Percentiles rank a stretch among this genome's conserved stretches.
phyloP scores from a whole-genome alignment of 2,329 filamentous ascomycete species.

The Neodidymelliopsis sp. region DNA sequence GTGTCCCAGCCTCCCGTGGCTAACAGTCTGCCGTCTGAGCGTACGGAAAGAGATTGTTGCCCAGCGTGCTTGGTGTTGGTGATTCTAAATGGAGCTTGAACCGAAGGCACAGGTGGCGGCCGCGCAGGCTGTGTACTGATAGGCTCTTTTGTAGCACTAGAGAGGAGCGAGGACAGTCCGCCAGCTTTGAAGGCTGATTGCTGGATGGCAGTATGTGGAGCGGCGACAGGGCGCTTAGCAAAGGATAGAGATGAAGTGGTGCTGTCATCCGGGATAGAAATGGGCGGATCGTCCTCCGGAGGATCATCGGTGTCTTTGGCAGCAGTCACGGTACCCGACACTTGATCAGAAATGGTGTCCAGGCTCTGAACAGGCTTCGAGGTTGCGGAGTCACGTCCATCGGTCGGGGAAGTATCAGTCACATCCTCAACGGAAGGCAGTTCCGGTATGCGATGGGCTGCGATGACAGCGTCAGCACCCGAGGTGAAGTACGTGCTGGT shows the following conservation, averaged over 20 bases:
- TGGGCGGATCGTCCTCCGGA: conserved; percentile 1
- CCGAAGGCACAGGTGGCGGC: conserved; percentile 14
- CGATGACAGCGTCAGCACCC: conserved; percentile 79
- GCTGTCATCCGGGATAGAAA: conserved; percentile 1
- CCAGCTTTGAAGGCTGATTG: neutral
- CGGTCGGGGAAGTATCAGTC: neutral
- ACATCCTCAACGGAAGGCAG: conserved; percentile 6
- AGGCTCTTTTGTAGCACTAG: conserved; percentile 4
- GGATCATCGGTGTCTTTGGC: neutral
- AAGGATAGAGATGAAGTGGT: conserved; percentile 19
- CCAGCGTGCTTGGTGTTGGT: conserved; percentile 87
- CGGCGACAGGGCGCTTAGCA: conserved; percentile 23
- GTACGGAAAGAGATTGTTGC: conserved; percentile 80
- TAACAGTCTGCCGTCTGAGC: conserved; percentile 82
- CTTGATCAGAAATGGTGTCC: neutral
- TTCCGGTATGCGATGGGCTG: conserved; percentile 73
- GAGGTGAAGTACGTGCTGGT: conserved; percentile 75
- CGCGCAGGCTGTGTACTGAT: neutral
- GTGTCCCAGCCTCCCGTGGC: conserved; percentile 94
- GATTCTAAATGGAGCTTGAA: conserved; percentile 62
- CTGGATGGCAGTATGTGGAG: conserved; percentile 7
- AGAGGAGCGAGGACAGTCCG: conserved; percentile 39
- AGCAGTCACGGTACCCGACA: neutral
- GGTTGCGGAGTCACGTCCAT: neutral
- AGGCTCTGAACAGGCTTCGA: neutral